Evolutionary conservation across 108 stramenopile species (phyloP), one percentile per base, ranked within the genome.

Genomic region (Nitzschia sp.): DNA sequence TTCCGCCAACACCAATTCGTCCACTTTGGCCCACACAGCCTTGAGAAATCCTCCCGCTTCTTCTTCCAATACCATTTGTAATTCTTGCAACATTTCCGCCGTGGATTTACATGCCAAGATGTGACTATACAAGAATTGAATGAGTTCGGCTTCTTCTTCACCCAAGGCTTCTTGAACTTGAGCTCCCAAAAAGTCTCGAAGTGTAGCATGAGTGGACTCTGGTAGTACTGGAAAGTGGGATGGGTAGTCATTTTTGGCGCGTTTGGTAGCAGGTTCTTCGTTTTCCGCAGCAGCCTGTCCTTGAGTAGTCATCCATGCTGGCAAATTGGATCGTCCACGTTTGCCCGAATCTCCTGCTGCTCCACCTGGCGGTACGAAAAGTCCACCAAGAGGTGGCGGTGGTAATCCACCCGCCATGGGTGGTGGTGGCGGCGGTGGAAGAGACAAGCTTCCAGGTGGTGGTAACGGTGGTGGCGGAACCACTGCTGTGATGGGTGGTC

Each of bases 41-140:
- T 88, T 59, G 27, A 90, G 68, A 71, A 90, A 93, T 9, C 68
- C 81, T 25, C 73, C 72, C 13, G 88, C 88, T 73, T 89, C 92
- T 63, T 94, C 92, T 49, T 94, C 92, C 77, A 94, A 66, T 18
- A 94, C 92, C 67, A 79, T 55, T 73, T 89, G 78, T 67, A 94
- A 76, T 67, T 94, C 92, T 38, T 87, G 82, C 61, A 87, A 69
- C 47, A 94, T 56, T 65, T 78, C 83, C 15, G 58, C 68, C 0
- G 66, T 76, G 11, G 75, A 48, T 58, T 78, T 81, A 9, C 46
- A 42, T 24, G 54, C 35, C 13, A 64, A 32, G 45, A 91, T 85
- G 51, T 84, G 84, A 27, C 74, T 59, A 71, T 85, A 66, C 35
- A 90, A 71, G 63, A 91, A 94, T 27, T 89, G 85, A 76, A 91